Evolutionary conservation across 2,329 filamentous ascomycete species (phyloP).

Genomic region (Rhytidhysteron rufulum): DNA sequence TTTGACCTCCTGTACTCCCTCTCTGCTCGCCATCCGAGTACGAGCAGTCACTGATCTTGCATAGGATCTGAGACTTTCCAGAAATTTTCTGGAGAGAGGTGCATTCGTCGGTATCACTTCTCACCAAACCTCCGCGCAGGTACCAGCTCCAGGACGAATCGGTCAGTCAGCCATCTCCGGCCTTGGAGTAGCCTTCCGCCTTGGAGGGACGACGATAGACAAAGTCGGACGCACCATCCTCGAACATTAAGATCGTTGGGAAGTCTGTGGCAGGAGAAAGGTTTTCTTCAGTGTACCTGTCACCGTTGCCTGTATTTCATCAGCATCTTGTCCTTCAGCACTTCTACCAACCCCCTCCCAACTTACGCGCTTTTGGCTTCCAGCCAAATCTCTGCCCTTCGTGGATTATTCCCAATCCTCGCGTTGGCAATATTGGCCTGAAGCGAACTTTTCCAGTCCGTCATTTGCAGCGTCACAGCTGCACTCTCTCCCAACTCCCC

Average conservation of each 20-base stretch:
- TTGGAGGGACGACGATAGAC: conserved; percentile 22
- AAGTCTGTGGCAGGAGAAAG: conserved; percentile 23
- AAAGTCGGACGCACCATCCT: conserved; percentile 26
- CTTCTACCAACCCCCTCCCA: conserved; percentile 24
- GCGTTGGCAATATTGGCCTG: conserved; percentile 48
- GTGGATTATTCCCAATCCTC: conserved; percentile 47
- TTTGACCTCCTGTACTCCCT: conserved; percentile 38
- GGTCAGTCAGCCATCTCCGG: conserved; percentile 20
- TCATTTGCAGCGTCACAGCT: conserved; percentile 36
- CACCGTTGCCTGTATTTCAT: conserved; percentile 28
- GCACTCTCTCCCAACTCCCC: conserved; percentile 37
- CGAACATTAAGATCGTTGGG: conserved; percentile 21
- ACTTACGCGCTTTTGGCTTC: conserved; percentile 28
- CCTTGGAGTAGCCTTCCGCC: conserved; percentile 24
- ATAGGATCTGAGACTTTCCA: conserved; percentile 40
- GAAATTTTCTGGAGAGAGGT: conserved; percentile 41
- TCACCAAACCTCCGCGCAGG: conserved; percentile 32
- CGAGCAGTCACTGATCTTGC: conserved; percentile 35
- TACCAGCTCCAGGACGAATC: conserved; percentile 30
- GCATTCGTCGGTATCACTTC: conserved; percentile 42
- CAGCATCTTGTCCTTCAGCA: conserved; percentile 30
- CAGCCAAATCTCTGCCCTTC: conserved; percentile 37
- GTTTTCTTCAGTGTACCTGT: conserved; percentile 28
- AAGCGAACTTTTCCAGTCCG: conserved; percentile 34
- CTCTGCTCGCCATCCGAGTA: conserved; percentile 32